Base-by-base conservation (phyloP, 208 protist species). In the Leishmania martiniquensis region DNA sequence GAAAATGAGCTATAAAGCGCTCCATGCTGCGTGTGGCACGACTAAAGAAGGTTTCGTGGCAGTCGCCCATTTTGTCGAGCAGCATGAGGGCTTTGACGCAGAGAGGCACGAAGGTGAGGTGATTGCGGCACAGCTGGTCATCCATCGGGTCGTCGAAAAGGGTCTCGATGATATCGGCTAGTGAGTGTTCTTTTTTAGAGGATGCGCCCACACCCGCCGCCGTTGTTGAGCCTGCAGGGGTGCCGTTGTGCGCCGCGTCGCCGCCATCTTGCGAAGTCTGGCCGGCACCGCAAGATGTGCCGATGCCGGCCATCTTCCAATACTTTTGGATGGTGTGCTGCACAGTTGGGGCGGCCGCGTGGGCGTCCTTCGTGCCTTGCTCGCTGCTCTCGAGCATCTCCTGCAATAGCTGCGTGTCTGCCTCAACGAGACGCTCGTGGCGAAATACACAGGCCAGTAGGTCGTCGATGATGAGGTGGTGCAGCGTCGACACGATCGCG, bases 371-470 rank as follows among this genome's bases (percentile, higher is more conserved):
- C 6, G 63, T 68, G 25, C 76, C 77, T 25, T 34, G 74, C 72
- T 84, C 82, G 44, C 76, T 82, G 34, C 82, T 85, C 12, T 82
- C 80, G 22, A 95, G 78, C 81, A 97, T 83, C 63, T 85, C 80
- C 62, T 88, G 73, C 71, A 95, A 59, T n/a, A 91, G 65, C 59
- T 91, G 85, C 29, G 82, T 77, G 66, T 97, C 87, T 34, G 86
- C 91, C 63, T 90, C 89, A 37, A 85, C 70, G 45, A 93, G 80
- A 10, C 84, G 83, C 60, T 92, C 86, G 62, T 95, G 85, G 4
- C 90, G 83, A 85, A 97, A 97, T 0, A 97, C 86, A 74, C 90
- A 96, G 39, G 80, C 72, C 49, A 96, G 83, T 34, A 97, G 76
- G 69, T 94, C 90, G 72, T 95, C 89, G 45, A 93, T 86, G 51